These are phyloP conservation scores for Myxozyma monticola DNA, from an alignment of 805 yeast genomes.

Conservation along the genomic window DNA sequence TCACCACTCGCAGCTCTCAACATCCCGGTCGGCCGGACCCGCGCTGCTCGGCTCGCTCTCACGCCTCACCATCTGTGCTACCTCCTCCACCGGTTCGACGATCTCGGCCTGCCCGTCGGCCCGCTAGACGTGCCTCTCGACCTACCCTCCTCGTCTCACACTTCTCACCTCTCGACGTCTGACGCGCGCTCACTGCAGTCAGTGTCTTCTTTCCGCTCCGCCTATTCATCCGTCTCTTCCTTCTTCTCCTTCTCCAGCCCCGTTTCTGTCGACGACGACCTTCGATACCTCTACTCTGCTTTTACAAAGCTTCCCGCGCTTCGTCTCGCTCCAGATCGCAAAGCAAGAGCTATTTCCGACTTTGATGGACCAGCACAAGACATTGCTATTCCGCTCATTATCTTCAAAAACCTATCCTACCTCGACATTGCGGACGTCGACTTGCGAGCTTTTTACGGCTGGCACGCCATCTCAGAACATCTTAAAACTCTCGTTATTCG, in stretches of 20 bases:
- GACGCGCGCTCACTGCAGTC: conserved; percentile 35
- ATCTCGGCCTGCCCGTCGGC: conserved; percentile 53
- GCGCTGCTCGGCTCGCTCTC: conserved; percentile 47
- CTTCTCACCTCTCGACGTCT: conserved; percentile 49
- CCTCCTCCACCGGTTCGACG: conserved; percentile 57
- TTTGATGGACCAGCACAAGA: conserved; percentile 74
- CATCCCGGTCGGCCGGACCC: conserved; percentile 11
- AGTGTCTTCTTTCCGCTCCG: conserved; percentile 34
- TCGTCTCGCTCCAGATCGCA: conserved; percentile 58
- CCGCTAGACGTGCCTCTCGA: conserved; percentile 63
- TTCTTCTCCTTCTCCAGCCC: conserved; percentile 38
- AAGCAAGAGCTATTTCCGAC: conserved; percentile 56
- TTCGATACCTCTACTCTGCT: conserved; percentile 57
- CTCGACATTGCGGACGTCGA: conserved; percentile 60
- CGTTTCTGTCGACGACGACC: conserved; percentile 28
- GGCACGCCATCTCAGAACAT: conserved; percentile 58
- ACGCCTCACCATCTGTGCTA: conserved; percentile 66
- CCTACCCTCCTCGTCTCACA: conserved; percentile 52
- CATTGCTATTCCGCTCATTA: conserved; percentile 62
- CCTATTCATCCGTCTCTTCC: conserved; percentile 49
- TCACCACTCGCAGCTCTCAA: conserved; percentile 9
- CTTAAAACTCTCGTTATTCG: conserved; percentile 56
- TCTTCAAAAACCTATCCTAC: conserved; percentile 63
- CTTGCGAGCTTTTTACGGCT: conserved; percentile 65
- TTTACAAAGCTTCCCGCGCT: conserved; percentile 67